Evolutionary conservation across 768 basidiomycete species (phyloP), one percentile per base, ranked within the genome.

Genomic region (Solioccasus polychromus): DNA sequence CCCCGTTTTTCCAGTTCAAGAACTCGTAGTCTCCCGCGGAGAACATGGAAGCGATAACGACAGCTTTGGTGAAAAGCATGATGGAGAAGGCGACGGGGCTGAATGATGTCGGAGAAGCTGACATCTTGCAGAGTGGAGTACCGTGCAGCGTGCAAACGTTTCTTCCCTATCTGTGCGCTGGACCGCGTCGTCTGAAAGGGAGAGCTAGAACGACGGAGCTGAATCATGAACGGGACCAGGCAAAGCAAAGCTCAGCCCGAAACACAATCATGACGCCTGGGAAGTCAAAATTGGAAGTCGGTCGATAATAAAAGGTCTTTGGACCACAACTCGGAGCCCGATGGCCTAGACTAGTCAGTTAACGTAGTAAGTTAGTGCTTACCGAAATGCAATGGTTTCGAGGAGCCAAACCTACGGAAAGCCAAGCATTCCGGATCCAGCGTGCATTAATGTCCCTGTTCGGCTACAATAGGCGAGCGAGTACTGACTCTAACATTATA

Each of bases 61-160:
- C 18, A 26, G 39, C 42, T 31, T 54, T 64, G 35, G 53, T 52
- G 44, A 62, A 29, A 47, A 59, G 35, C 62, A 45, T 49, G 44
- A 49, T 3, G 24, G 45, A 23, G 6, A 50, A 43, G 32, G 53
- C 55, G 40, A 54, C 15, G 45, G 43, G 8, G 24, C 55, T 42
- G 30, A 59, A 34, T 11, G 51, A 39, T 38, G n/a, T 50, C 52
- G 35, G 35, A 39, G 17, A 45, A 25, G 5, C 39, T 51, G n/a
- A n/a, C 60, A 61, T 61, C 40, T 23, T 57, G 42, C 25, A 10
- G 12, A 39, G n/a, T 11, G 26, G 36, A 19, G 31, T 5, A 32
- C 31, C 8, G 12, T 15, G 31, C n/a, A 5, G 11, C n/a, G 11
- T 29, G 28, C 12, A 8, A 8, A 7, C 28, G 7, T 29, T 29